Percentiles rank a stretch among this genome's conserved stretches.
phyloP scores from a whole-genome alignment of 371 early-diverging fungal genomes.

The Mucor mucedo region DNA sequence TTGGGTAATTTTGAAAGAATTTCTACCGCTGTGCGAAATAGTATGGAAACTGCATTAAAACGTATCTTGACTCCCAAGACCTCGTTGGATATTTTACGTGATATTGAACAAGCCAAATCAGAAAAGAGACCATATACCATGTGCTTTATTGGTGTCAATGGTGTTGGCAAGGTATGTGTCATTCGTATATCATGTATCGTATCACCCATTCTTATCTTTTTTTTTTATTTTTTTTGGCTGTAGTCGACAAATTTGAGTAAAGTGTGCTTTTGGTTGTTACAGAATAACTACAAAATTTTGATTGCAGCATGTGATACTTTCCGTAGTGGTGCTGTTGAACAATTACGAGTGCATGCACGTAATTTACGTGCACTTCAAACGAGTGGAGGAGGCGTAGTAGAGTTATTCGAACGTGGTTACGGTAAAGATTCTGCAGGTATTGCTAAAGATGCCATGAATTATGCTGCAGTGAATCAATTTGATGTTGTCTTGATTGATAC shows the following conservation, averaged over 20 bases:
- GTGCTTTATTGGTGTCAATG: slow-evolving; percentile 99
- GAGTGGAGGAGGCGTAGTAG: slow-evolving; percentile 75
- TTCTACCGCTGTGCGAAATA: slow-evolving; percentile 72
- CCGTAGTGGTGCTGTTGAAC: slow-evolving; percentile 99
- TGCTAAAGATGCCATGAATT: slow-evolving; percentile 96
- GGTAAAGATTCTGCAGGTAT: slow-evolving; percentile 98
- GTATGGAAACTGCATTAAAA: slow-evolving; percentile 81
- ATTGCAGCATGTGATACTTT: slow-evolving; percentile 99
- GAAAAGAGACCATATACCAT: slow-evolving; percentile 86
- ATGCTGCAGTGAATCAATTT: slow-evolving; percentile 72
- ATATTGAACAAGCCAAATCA: slow-evolving; percentile 78
- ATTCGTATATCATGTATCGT: not conserved
- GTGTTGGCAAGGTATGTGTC: slow-evolving; percentile 81
- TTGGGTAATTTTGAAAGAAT: slow-evolving; percentile 78
- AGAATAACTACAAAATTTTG: slow-evolving; percentile 90
- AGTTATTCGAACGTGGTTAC: slow-evolving; percentile 98
- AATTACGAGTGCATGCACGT: slow-evolving; percentile 92
- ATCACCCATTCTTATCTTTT: too few relatives aligned
- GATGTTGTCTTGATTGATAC: slow-evolving; percentile 99
- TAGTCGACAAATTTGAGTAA: slow-evolving; percentile 96
- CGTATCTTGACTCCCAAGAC: slow-evolving; percentile 92
- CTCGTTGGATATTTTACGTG: slow-evolving; percentile 95
- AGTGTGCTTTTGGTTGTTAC: slow-evolving; percentile 97
- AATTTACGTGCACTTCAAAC: slow-evolving; percentile 83
- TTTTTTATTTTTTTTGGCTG: slow-evolving; percentile 24